phyloP scores from a whole-genome alignment of 345 rosid genomes.

The Acer campestre region DNA sequence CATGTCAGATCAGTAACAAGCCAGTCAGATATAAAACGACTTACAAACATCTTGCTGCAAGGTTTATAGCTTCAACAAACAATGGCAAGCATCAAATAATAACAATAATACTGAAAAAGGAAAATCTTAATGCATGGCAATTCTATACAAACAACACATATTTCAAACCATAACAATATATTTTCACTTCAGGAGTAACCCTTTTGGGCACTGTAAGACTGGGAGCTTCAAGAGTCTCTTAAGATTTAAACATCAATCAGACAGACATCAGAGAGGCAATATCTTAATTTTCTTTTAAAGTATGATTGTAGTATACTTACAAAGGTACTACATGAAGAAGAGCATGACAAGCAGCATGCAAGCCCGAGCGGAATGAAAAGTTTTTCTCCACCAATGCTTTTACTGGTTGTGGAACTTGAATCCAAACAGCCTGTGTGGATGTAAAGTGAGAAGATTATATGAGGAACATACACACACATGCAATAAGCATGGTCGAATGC shows the following conservation, averaged over 20 bases:
- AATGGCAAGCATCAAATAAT: no score
- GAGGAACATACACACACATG: not conserved
- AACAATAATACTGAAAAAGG: not conserved
- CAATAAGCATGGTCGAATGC: not conserved
- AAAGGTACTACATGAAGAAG: conserved; percentile 77
- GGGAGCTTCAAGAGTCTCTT: not conserved
- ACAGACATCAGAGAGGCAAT: conserved; percentile 1
- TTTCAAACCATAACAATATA: not conserved
- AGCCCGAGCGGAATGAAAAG: conserved; percentile 63
- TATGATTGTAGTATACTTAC: conserved; percentile 38
- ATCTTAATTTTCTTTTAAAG: conserved; percentile 2
- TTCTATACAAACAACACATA: not conserved
- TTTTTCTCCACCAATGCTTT: conserved; percentile 47
- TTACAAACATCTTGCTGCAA: not conserved
- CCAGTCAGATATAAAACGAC: conserved; percentile 10
- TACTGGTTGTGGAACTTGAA: conserved; percentile 65
- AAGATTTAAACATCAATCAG: conserved; percentile 3
- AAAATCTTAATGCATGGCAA: not conserved
- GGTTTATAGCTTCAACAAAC: not conserved
- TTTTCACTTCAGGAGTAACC: not conserved
- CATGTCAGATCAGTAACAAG: conserved; percentile 21
- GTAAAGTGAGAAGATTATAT: conserved; percentile 15
- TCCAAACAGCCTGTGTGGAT: conserved; percentile 81
- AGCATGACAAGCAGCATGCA: conserved; percentile 97
- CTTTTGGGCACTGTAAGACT: not conserved